Conservation (phyloP, 2,329 filamentous ascomycete species). For the Exophiala dermatitidis region DNA sequence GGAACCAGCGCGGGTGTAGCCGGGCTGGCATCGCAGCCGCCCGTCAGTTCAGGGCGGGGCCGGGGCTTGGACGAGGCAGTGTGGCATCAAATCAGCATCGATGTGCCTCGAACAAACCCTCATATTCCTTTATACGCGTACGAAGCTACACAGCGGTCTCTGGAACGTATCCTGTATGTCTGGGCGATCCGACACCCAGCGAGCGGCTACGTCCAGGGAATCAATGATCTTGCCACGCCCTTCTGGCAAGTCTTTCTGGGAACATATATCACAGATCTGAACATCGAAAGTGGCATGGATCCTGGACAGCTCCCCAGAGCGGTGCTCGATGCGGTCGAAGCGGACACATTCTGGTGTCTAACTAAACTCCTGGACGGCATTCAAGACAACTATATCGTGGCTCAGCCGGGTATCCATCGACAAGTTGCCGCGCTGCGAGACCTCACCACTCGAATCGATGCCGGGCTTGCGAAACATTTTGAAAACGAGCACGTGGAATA, state of each 20-base stretch:
- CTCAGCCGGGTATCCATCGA: conserved; percentile 90
- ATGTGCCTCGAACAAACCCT: conserved; percentile 91
- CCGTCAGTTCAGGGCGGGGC: conserved; percentile 47
- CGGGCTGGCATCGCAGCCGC: conserved; percentile 35
- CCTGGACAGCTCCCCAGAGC: conserved; percentile 84
- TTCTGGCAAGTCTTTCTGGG: conserved; percentile 98
- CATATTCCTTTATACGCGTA: conserved; percentile 93
- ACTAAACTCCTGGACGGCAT: conserved; percentile 98
- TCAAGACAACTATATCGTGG: conserved; percentile 97
- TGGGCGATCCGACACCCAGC: conserved; percentile 98
- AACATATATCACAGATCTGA: conserved; percentile 86
- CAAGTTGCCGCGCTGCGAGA: conserved; percentile 86
- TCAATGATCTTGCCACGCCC: conserved; percentile 94
- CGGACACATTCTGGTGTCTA: conserved; percentile 96
- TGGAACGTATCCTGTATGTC: conserved; percentile 91
- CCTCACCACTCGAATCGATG: conserved; percentile 83
- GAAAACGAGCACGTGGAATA: conserved; percentile 91
- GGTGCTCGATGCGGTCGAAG: conserved; percentile 92
- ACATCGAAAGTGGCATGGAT: conserved; percentile 93
- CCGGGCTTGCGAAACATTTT: conserved; percentile 74
- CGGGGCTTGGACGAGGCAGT: conserved; percentile 90
- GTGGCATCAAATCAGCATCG: conserved; percentile 99
- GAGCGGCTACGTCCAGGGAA: conserved; percentile 95
- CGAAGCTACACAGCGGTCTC: conserved; percentile 86
- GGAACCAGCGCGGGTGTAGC: conserved; percentile 31